A percentile compares a stretch with the other conserved stretches of the same genome.
Evolutionary conservation across 192 early-diverging fungal species (phyloP).

Genomic region (Backusella morwellensis): DNA sequence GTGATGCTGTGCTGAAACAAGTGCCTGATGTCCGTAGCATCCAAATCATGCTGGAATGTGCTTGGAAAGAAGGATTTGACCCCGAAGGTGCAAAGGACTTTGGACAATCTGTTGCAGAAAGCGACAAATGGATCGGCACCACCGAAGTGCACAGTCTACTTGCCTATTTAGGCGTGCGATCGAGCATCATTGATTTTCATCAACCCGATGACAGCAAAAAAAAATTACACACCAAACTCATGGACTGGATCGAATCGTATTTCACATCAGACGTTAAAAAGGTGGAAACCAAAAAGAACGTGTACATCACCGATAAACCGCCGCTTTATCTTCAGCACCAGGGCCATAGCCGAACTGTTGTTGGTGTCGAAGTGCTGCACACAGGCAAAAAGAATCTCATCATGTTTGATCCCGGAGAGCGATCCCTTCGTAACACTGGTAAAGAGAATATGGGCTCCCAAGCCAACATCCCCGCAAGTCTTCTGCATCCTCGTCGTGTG

Average conservation of each 20-base stretch:
- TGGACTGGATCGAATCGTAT: conserved; percentile 55
- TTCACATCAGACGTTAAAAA: conserved; percentile 39
- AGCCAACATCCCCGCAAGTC: background rate
- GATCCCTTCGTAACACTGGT: background rate
- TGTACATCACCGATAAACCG: conserved; percentile 45
- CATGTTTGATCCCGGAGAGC: conserved; percentile 62
- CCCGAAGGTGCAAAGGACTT: conserved; percentile 53
- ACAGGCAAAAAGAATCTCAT: conserved; percentile 45
- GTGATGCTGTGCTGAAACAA: conserved; percentile 1
- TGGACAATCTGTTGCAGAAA: conserved; percentile 47
- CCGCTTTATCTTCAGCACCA: conserved; percentile 73
- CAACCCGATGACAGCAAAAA: conserved; percentile 45
- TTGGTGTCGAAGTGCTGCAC: conserved; percentile 53
- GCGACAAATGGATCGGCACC: conserved; percentile 69
- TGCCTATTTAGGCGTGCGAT: conserved; percentile 50
- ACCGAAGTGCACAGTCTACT: conserved; percentile 65
- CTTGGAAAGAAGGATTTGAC: conserved; percentile 63
- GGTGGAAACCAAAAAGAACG: conserved; percentile 13
- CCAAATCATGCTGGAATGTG: conserved; percentile 51
- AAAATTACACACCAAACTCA: conserved; percentile 52
- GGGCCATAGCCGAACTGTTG: conserved; percentile 64
- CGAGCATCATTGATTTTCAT: conserved; percentile 66
- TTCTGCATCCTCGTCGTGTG: conserved; percentile 24
- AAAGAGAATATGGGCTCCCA: background rate
- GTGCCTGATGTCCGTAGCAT: conserved; percentile 41